These are phyloP conservation scores for Staphylotrichum longicolle DNA, from an alignment of 495 filamentous ascomycete species.

Conservation along the genomic window DNA sequence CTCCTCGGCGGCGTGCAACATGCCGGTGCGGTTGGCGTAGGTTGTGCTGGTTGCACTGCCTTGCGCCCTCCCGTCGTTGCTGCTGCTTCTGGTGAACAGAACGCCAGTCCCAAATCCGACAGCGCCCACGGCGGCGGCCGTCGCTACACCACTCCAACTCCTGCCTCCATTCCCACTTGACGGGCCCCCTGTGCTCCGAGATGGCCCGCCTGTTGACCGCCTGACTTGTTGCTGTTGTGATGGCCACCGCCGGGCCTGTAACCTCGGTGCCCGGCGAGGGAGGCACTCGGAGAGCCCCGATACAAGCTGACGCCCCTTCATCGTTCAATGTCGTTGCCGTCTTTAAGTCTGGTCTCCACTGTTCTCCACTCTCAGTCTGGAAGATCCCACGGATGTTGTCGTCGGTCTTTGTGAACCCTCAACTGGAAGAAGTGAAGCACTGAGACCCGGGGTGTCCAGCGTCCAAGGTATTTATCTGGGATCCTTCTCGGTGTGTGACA, in stretches of 20 bases:
- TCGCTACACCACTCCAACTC: background rate
- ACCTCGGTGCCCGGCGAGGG: background rate
- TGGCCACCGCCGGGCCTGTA: background rate
- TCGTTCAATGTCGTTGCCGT: background rate
- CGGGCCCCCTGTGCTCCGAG: background rate
- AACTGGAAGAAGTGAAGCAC: too few relatives aligned
- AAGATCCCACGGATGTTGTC: too few relatives aligned
- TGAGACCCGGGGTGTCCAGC: too few relatives aligned
- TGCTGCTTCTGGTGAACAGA: background rate
- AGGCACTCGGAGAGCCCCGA: constrained; percentile 5
- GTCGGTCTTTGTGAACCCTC: too few relatives aligned
- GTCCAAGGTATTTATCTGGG: background rate
- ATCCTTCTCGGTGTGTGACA: too few relatives aligned
- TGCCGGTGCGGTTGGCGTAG: constrained; percentile 27
- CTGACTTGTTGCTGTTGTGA: background rate
- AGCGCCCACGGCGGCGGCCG: background rate
- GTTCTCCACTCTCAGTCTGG: background rate
- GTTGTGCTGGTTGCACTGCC: background rate
- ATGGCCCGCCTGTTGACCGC: background rate
- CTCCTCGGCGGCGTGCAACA: constrained; percentile 56
- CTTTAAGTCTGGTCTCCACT: background rate
- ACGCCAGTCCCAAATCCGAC: constrained; percentile 6
- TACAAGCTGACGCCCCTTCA: constrained; percentile 2
- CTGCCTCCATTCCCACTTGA: background rate
- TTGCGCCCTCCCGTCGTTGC: background rate